These are phyloP conservation scores for Microstroma glucosiphilum DNA, from an alignment of 1,284 basidiomycete genomes.

Conservation along the genomic window DNA sequence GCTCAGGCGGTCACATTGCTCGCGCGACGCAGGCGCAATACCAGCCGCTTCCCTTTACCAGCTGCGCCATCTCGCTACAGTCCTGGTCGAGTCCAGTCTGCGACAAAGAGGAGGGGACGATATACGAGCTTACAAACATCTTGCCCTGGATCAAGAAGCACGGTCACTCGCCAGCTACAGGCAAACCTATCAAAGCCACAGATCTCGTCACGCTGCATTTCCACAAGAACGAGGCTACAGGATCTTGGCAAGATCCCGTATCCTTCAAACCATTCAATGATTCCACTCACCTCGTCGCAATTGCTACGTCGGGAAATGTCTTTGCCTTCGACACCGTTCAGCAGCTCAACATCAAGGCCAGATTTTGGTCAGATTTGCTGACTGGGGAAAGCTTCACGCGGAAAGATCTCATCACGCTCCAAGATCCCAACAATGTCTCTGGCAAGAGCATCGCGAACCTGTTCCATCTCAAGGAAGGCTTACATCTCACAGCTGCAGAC, in stretches of 20 bases:
- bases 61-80: conserved; percentile 84
- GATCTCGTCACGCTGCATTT: conserved; percentile 86
- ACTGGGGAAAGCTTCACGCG: conserved; percentile 72
- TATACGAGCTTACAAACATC: conserved; percentile 60
- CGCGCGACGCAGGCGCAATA: conserved; percentile 53
- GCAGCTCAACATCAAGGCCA: conserved; percentile 65
- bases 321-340: conserved; percentile 69
- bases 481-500: conserved; percentile 35
- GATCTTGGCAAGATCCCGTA: conserved; percentile 51
- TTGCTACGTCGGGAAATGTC: conserved; percentile 66
- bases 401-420: conserved; percentile 79
- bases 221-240: conserved; percentile 53
- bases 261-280: conserved; percentile 57
- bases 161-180: conserved; percentile 77
- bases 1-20: conserved; percentile 45
- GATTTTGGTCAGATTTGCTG: conserved; percentile 70
- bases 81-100: conserved; percentile 85
- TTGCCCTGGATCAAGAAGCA: conserved; percentile 74
- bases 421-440: conserved; percentile 51
- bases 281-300: conserved; percentile 53
- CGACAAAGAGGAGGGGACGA: conserved; percentile 60
- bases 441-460: conserved; percentile 27
- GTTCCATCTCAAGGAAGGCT: conserved; percentile 45
- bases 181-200: conserved; percentile 67
- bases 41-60: conserved; percentile 71